Percentiles rank a stretch among this genome's conserved stretches.
Conservation (phyloP, 2,329 filamentous ascomycete species). For the Cyclaneusma minus region DNA sequence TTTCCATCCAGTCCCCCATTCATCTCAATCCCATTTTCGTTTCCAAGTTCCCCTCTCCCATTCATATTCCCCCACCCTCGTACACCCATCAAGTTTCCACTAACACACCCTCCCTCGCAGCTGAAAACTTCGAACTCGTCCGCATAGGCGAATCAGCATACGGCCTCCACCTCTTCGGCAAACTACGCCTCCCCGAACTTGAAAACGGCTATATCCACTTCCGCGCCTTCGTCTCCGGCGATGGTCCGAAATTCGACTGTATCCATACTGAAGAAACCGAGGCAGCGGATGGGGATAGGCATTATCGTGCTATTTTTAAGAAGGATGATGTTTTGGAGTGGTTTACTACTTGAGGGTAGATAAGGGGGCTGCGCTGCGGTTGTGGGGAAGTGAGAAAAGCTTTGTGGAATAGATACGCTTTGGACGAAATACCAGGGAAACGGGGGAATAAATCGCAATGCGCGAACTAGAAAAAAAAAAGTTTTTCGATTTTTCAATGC, state of each 20-base stretch:
- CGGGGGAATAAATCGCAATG: too few species aligned
- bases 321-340: slow-evolving; percentile 32
- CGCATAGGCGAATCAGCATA: slow-evolving; percentile 30
- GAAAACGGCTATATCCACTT: slow-evolving; percentile 28
- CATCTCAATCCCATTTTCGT: not conserved
- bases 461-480: too few species aligned
- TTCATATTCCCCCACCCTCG: slow-evolving; percentile 6
- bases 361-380: too few species aligned
- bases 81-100: not conserved
- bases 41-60: too few species aligned
- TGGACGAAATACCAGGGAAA: too few species aligned
- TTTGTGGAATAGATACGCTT: too few species aligned
- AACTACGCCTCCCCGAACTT: slow-evolving; percentile 28
- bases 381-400: too few species aligned
- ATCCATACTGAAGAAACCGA: slow-evolving; percentile 31
- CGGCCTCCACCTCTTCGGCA: slow-evolving; percentile 32
- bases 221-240: slow-evolving; percentile 28
- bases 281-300: slow-evolving; percentile 24
- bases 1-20: not conserved
- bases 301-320: slow-evolving; percentile 29
- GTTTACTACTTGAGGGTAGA: too few species aligned
- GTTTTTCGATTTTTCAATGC: too few species aligned
- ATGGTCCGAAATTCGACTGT: slow-evolving; percentile 27
- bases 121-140: slow-evolving; percentile 26
- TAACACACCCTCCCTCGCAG: slow-evolving; percentile 20